A percentile compares a stretch with the other conserved stretches of the same genome.
These are phyloP conservation scores for Pezicula neosporulosa DNA, from an alignment of 2,329 filamentous ascomycete species.

Conservation along the genomic window DNA sequence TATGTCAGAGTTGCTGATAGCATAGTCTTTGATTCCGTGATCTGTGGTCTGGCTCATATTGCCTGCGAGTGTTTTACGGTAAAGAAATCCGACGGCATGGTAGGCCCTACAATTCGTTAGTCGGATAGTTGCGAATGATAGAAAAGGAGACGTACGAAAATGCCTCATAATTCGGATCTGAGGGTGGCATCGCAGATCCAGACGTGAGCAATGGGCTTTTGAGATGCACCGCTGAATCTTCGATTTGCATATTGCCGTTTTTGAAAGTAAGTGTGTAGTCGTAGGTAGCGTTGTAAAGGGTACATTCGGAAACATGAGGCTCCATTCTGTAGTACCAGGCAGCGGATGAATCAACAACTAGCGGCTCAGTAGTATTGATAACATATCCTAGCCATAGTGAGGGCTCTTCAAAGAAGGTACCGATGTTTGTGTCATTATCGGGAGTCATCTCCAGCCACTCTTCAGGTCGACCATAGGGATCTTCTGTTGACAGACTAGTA, in stretches of 20 bases:
- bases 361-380: neutral
- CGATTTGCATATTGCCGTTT: neutral
- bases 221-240: neutral
- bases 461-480: neutral
- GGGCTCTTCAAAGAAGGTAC: neutral
- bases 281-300: neutral
- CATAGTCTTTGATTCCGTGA: neutral
- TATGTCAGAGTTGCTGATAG: neutral
- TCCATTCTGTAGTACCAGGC: neutral
- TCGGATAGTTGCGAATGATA: neutral
- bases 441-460: neutral
- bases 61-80: neutral
- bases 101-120: neutral
- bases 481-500: neutral
- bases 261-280: neutral
- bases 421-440: neutral
- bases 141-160: neutral
- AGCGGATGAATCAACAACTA: neutral
- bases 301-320: neutral
- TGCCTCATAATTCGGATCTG: neutral
- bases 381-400: slow-evolving; percentile 1
- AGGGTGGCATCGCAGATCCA: neutral
- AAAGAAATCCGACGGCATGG: neutral
- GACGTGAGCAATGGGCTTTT: neutral
- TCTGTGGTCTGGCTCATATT: neutral